Conservation (phyloP, 2,329 filamentous ascomycete genomes). For the Mollisia scopiformis region DNA sequence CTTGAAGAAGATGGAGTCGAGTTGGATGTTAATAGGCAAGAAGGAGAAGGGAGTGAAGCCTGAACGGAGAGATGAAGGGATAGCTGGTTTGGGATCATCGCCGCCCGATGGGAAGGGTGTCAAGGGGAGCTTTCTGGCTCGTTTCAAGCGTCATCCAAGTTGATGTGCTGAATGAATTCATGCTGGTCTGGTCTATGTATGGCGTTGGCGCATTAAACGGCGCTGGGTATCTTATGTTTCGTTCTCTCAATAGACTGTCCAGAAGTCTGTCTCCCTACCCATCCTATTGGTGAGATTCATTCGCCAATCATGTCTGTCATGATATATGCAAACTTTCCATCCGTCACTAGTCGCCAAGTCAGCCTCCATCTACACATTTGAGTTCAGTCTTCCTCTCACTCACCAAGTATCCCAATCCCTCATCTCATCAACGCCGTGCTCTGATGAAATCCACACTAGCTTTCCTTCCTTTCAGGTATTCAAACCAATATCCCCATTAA, state of each 20-base stretch:
- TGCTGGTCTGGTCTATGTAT: constrained; percentile 8
- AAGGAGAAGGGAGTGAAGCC: constrained; percentile 34
- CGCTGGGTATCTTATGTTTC: constrained; percentile 9
- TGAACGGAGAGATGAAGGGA: constrained; percentile 23
- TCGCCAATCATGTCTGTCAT: background rate
- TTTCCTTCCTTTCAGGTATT: too few relatives aligned
- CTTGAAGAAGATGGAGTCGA: constrained; percentile 50
- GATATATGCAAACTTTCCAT: background rate
- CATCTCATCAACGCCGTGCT: background rate
- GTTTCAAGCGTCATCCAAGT: constrained; percentile 32
- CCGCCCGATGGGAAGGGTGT: constrained; percentile 20
- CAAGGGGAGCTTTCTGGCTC: constrained; percentile 30
- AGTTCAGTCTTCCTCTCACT: too few relatives aligned
- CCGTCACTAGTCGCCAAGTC: background rate
- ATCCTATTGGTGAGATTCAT: background rate
- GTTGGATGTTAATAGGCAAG: constrained; percentile 51
- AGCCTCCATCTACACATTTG: background rate
- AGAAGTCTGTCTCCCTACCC: background rate
- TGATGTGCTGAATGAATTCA: constrained; percentile 15
- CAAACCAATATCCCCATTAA: constrained; percentile 47
- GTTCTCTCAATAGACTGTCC: background rate
- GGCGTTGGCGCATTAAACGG: constrained; percentile 4
- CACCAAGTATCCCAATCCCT: background rate
- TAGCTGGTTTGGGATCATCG: constrained; percentile 21
- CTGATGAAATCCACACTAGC: background rate